Conservation (phyloP, 129 eudicot genomes). For the Escallonia herrerae region DNA sequence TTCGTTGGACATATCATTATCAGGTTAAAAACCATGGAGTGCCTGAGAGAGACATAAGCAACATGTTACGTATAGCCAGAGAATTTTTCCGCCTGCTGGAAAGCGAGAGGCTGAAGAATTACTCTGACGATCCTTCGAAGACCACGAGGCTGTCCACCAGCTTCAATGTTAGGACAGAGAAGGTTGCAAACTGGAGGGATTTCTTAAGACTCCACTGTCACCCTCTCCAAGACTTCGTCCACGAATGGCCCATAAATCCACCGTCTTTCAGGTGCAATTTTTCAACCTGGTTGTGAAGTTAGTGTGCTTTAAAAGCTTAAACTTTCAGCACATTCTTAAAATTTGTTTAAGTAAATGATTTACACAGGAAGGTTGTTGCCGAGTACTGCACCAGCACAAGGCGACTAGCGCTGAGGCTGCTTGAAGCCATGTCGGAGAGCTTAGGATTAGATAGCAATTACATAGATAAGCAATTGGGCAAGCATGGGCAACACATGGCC, state of each 20-base stretch:
- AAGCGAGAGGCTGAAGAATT: conserved; percentile 29
- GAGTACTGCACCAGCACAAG: conserved; percentile 30
- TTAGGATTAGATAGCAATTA: conserved; percentile 21
- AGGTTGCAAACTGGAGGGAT: conserved; percentile 41
- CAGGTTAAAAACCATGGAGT: conserved; percentile 36
- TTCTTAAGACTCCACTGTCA: conserved; percentile 40
- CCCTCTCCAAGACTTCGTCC: conserved; percentile 29
- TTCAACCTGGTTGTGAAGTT: background rate
- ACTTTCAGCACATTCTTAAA: too few relatives aligned
- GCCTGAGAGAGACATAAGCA: conserved; percentile 16
- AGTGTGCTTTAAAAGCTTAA: too few relatives aligned
- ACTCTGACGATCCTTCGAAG: conserved; percentile 38
- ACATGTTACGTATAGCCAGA: conserved; percentile 25
- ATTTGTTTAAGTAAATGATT: background rate
- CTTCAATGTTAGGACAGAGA: conserved; percentile 33
- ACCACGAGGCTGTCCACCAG: conserved; percentile 40
- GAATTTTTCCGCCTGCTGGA: conserved; percentile 30
- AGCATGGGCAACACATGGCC: conserved; percentile 42
- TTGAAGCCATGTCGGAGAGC: conserved; percentile 35
- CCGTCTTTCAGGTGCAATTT: conserved; percentile 13
- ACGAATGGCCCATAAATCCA: conserved; percentile 38
- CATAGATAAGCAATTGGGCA: conserved; percentile 26
- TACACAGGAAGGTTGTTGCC: conserved; percentile 14
- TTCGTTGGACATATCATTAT: background rate
- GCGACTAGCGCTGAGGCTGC: conserved; percentile 14